These are phyloP conservation scores for Trametes hirsuta DNA, from an alignment of 1,284 basidiomycete genomes.

Conservation along the genomic window DNA sequence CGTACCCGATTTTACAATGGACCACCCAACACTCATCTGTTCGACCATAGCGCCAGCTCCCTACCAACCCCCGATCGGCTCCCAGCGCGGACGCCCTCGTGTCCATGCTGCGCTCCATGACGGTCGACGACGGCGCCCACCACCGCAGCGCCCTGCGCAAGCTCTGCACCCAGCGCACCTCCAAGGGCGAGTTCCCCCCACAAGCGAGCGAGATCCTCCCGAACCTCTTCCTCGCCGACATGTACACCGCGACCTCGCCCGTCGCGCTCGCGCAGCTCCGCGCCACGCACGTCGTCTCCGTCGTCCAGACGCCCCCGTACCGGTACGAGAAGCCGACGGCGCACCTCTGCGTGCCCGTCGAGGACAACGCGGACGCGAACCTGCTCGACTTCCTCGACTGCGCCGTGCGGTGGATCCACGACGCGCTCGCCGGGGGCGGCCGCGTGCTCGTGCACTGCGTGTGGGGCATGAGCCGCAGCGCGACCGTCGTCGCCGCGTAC, in stretches of 20 bases:
- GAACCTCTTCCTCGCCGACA: conserved; percentile 33
- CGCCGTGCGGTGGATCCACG: conserved; percentile 27
- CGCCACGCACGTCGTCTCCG: conserved; percentile 36
- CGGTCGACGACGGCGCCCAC: conserved; percentile 29
- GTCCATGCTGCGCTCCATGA: conserved; percentile 27
- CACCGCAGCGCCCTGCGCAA: conserved; percentile 25
- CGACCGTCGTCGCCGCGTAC: conserved; percentile 51
- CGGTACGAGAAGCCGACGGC: conserved; percentile 20
- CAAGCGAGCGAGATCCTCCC: conserved; percentile 36
- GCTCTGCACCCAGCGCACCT: conserved; percentile 26
- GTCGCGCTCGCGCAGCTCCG: conserved; percentile 26
- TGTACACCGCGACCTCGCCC: conserved; percentile 33
- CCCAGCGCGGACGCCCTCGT: conserved; percentile 21
- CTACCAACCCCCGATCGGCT: conserved; percentile 9
- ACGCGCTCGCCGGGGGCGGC: conserved; percentile 23
- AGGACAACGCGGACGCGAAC: conserved; percentile 25
- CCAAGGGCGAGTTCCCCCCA: conserved; percentile 29
- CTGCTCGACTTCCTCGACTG: conserved; percentile 29
- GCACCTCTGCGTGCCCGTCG: conserved; percentile 33
- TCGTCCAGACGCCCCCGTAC: conserved; percentile 19
- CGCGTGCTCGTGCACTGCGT: conserved; percentile 49
- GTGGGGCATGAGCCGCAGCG: conserved; percentile 52
- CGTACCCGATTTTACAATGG: not conserved
- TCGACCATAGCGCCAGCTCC: not conserved
- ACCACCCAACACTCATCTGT: not conserved